Evolutionary conservation across 2,329 filamentous ascomycete genomes (phyloP).

Genomic region (Aspergillus persii): DNA sequence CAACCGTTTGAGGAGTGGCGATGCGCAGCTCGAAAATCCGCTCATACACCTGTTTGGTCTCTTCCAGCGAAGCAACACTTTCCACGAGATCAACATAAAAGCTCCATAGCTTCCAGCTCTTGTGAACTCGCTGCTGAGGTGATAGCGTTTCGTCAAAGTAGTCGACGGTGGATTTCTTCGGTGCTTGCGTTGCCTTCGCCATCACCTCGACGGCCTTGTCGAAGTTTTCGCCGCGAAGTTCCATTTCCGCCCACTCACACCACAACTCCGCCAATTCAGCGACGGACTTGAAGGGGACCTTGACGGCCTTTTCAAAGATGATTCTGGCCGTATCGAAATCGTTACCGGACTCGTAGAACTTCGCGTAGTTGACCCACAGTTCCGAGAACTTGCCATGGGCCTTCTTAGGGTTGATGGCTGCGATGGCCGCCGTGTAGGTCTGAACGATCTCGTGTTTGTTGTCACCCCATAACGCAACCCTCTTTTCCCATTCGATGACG

Average conservation of each 20-base stretch:
- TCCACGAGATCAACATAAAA: conserved; percentile 99
- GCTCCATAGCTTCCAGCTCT: conserved; percentile 99
- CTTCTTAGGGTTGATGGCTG: conserved; percentile 89
- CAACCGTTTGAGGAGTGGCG: conserved; percentile 94
- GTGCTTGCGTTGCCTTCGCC: conserved; percentile 95
- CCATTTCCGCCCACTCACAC: conserved; percentile 99
- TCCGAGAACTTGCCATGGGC: conserved; percentile 91
- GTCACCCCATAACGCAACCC: conserved; percentile 91
- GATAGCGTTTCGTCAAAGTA: conserved; percentile 95
- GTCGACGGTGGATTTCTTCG: conserved; percentile 96
- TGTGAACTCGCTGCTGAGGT: conserved; percentile 94
- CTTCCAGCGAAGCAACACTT: conserved; percentile 84
- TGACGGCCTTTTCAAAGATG: conserved; percentile 97
- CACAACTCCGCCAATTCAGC: conserved; percentile 95
- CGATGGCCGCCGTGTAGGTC: conserved; percentile 92
- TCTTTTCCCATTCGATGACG: conserved; percentile 94
- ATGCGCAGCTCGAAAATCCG: conserved; percentile 97
- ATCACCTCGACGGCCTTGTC: conserved; percentile 93
- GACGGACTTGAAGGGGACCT: conserved; percentile 97
- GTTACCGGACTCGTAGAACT: conserved; percentile 87
- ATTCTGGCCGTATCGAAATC: conserved; percentile 81
- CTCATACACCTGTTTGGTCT: conserved; percentile 93
- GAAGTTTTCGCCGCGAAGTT: conserved; percentile 92
- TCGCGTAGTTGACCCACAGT: conserved; percentile 94
- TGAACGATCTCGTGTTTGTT: conserved; percentile 89